phyloP scores from a whole-genome alignment of 129 eudicot genomes.

The Cynara cardunculus region DNA sequence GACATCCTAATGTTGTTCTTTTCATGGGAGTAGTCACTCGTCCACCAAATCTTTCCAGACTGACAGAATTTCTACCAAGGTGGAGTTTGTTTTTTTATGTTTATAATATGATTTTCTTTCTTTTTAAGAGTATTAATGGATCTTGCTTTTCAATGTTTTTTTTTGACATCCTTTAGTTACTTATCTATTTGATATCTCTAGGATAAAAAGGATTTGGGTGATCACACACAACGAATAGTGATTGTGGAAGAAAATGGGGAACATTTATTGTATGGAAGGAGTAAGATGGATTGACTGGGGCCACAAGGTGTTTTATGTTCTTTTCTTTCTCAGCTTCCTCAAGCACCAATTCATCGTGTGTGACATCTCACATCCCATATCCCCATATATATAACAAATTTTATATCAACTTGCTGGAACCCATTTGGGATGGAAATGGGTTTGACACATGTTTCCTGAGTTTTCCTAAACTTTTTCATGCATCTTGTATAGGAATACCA shows the following conservation, averaged over 20 bases:
- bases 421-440: neutral
- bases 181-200: neutral
- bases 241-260: neutral
- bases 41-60: conserved; percentile 90
- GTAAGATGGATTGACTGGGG: neutral
- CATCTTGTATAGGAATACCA: neutral
- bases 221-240: conserved; percentile 11
- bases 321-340: neutral
- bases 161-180: neutral
- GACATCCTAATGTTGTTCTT: conserved; percentile 99
- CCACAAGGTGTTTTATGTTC: neutral
- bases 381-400: neutral
- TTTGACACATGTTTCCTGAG: neutral
- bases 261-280: neutral
- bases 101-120: neutral
- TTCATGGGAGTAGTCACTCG: conserved; percentile 98
- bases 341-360: neutral
- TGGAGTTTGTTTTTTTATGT: conserved; percentile 8
- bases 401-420: neutral
- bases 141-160: neutral
- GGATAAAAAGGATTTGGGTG: conserved; percentile 6
- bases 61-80: conserved; percentile 98
- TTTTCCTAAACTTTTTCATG: neutral
- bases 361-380: neutral
- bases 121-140: neutral